Evolutionary conservation across 768 basidiomycete genomes (phyloP).

Genomic region (Pleurotus cornucopiae): DNA sequence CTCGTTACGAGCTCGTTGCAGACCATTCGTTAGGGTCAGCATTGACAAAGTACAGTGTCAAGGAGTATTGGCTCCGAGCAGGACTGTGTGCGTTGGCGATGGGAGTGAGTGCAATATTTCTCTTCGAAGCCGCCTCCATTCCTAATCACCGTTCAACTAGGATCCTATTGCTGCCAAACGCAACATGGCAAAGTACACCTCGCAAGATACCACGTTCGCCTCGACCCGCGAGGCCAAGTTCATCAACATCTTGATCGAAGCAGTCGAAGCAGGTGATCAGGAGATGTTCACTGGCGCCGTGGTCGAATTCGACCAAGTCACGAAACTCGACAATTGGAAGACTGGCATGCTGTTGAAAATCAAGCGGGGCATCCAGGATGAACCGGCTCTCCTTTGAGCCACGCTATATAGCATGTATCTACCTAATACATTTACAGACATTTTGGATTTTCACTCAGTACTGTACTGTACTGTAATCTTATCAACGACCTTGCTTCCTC

Average conservation of each 20-base stretch:
- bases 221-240: slow-evolving; percentile 94
- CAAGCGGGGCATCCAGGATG: slow-evolving; percentile 71
- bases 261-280: slow-evolving; percentile 61
- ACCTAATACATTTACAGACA: no score
- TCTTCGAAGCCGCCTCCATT: neutral
- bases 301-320: slow-evolving; percentile 89
- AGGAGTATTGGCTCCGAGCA: slow-evolving; percentile 93
- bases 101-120: slow-evolving; percentile 48
- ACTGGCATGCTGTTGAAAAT: slow-evolving; percentile 86
- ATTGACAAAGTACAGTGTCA: slow-evolving; percentile 97
- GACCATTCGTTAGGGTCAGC: slow-evolving; percentile 73
- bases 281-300: slow-evolving; percentile 79
- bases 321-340: slow-evolving; percentile 95
- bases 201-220: slow-evolving; percentile 81
- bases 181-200: slow-evolving; percentile 71
- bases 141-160: slow-evolving; percentile 32
- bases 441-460: no score
- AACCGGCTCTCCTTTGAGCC: slow-evolving; percentile 31
- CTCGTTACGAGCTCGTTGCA: slow-evolving; percentile 88
- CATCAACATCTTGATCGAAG: slow-evolving; percentile 70
- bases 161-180: slow-evolving; percentile 81
- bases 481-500: neutral
- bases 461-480: neutral
- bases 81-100: slow-evolving; percentile 86
- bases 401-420: no score